phyloP scores from a whole-genome alignment of 306 rosid species.

The Cicer yamashitae region DNA sequence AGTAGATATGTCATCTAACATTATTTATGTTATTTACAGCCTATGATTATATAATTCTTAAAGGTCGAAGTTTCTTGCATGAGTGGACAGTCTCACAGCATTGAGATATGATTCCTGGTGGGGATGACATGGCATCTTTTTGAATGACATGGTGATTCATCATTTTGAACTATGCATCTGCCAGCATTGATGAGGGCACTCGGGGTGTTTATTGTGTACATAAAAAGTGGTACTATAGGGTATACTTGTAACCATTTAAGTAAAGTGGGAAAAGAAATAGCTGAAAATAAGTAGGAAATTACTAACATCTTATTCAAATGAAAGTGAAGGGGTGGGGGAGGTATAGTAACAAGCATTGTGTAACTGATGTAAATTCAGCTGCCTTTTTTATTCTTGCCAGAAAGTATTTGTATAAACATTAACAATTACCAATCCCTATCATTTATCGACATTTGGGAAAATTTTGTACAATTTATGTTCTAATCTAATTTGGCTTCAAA shows the following conservation, averaged over 20 bases:
- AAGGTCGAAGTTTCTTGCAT: conserved; percentile 38
- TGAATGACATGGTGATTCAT: conserved; percentile 35
- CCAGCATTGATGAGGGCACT: conserved; percentile 53
- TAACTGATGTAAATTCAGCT: conserved; percentile 48
- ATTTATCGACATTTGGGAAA: conserved; percentile 24
- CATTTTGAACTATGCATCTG: conserved; percentile 45
- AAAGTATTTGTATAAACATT: conserved; percentile 57
- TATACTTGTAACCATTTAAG: conserved; percentile 66
- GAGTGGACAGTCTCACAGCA: conserved; percentile 41
- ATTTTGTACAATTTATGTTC: conserved; percentile 42
- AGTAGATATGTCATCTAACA: conserved; percentile 8
- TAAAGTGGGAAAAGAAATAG: conserved; percentile 53
- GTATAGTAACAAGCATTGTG: conserved; percentile 49
- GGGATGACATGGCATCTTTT: conserved; percentile 34
- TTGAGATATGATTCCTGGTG: conserved; percentile 34
- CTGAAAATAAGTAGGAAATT: conserved; percentile 61
- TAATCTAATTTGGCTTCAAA: conserved; percentile 39
- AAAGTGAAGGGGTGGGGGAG: conserved; percentile 33
- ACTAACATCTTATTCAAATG: conserved; percentile 54
- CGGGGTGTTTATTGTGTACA: conserved; percentile 64
- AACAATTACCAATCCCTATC: conserved; percentile 32
- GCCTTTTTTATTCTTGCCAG: conserved; percentile 54
- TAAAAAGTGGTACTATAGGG: conserved; percentile 54
- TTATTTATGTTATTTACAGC: conserved; percentile 40
- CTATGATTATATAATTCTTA: conserved; percentile 33